A percentile compares a stretch with the other conserved stretches of the same genome.
Conservation (phyloP, 2,329 filamentous ascomycete species). For the Fusarium circinatum region DNA sequence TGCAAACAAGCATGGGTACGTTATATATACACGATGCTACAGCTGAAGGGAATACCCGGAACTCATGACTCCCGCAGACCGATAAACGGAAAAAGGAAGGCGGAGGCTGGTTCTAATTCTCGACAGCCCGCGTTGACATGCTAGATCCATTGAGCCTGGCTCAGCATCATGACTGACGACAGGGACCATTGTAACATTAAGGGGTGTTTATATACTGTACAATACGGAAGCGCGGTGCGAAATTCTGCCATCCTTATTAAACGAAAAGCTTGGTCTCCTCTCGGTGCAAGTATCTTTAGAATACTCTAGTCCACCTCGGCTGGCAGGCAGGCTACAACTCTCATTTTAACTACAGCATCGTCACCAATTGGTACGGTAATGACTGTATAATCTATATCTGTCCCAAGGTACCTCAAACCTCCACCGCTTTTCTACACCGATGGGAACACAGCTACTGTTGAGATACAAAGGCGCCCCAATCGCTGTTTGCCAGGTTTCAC, state of each 20-base stretch:
- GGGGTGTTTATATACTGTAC: conserved; percentile 11
- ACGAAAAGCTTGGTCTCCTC: background rate
- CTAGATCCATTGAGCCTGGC: background rate
- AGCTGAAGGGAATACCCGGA: background rate
- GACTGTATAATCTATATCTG: too few species aligned
- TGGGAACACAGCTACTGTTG: background rate
- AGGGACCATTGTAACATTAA: conserved; percentile 19
- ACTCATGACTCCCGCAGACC: conserved; percentile 38
- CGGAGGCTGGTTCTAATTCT: conserved; percentile 37
- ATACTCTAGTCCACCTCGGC: background rate
- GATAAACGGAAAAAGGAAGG: conserved; percentile 49
- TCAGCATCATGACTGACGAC: background rate
- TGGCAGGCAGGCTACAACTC: background rate
- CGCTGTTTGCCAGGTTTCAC: background rate
- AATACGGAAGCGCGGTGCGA: background rate
- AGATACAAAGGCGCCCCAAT: background rate
- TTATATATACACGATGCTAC: background rate
- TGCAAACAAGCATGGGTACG: conserved; percentile 94
- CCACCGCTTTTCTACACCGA: background rate
- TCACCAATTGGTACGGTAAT: background rate
- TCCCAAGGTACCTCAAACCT: background rate
- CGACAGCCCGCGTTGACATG: background rate
- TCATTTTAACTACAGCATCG: background rate
- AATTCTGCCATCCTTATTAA: rapidly evolving
- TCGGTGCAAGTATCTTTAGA: background rate